Conservation (phyloP, 1,284 basidiomycete genomes). For the Polyporus tsugae region DNA sequence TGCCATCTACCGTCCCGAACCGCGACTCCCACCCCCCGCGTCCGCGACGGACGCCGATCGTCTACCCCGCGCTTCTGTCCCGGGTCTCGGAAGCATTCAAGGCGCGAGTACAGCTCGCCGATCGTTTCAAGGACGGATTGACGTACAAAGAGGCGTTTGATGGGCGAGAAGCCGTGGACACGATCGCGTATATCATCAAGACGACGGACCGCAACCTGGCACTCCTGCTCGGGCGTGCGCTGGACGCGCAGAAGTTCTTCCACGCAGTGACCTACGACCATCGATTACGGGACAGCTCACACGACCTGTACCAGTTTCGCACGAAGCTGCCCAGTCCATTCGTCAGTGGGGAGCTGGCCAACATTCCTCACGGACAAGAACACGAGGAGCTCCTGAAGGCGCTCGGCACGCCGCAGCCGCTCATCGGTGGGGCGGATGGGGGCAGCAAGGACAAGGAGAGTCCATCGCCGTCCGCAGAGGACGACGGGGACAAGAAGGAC, state of each 20-base stretch:
- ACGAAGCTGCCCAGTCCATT: conserved; percentile 80
- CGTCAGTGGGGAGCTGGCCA: conserved; percentile 75
- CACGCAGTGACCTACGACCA: conserved; percentile 99
- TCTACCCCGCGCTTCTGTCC: conserved; percentile 95
- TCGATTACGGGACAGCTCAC: conserved; percentile 87
- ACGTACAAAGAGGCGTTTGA: conserved; percentile 98
- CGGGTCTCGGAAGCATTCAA: conserved; percentile 95
- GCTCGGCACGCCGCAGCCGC: conserved; percentile 30
- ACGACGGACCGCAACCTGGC: conserved; percentile 98
- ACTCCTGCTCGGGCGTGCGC: conserved; percentile 89
- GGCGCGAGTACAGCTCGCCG: conserved; percentile 78
- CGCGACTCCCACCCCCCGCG: conserved; percentile 56
- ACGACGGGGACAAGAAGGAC: conserved; percentile 48
- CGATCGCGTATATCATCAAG: conserved; percentile 97
- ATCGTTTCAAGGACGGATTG: conserved; percentile 93
- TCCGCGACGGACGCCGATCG: conserved; percentile 68
- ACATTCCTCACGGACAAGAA: conserved; percentile 42
- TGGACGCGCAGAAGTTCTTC: conserved; percentile 99
- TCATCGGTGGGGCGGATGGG: conserved; percentile 34
- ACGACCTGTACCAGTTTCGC: conserved; percentile 94
- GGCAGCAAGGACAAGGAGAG: conserved; percentile 40
- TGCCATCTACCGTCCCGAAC: conserved; percentile 45
- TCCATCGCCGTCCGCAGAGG: conserved; percentile 50
- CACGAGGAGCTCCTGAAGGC: conserved; percentile 44
- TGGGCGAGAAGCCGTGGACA: conserved; percentile 95